These are phyloP conservation scores for Dipodascopsis uninucleata DNA, from an alignment of 805 yeast genomes.

Conservation along the genomic window DNA sequence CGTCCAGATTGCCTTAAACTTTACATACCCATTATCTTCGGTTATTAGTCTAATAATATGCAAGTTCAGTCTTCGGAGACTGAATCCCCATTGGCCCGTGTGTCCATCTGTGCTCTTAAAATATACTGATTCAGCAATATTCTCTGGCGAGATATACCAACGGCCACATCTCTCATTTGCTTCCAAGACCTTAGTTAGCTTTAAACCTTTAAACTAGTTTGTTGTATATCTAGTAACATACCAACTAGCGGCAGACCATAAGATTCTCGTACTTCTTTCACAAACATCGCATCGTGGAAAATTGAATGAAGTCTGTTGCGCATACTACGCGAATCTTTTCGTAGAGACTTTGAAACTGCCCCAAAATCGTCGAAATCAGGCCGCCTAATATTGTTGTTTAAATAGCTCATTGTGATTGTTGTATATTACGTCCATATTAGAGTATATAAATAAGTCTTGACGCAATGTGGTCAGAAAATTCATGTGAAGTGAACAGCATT, in stretches of 20 bases:
- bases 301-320: slow-evolving; percentile 71
- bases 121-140: slow-evolving; percentile 51
- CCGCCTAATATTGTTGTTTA: too few species aligned
- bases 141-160: slow-evolving; percentile 66
- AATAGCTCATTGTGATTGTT: too few species aligned
- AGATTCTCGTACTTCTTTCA: slow-evolving; percentile 41
- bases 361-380: too few species aligned
- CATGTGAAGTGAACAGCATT: too few species aligned
- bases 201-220: background rate
- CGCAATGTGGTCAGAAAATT: too few species aligned
- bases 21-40: slow-evolving; percentile 40
- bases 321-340: slow-evolving; percentile 49
- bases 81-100: slow-evolving; percentile 73
- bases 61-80: slow-evolving; percentile 66
- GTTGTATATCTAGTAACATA: slow-evolving; percentile 5
- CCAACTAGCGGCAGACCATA: slow-evolving; percentile 37
- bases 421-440: too few species aligned
- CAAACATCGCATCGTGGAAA: slow-evolving; percentile 54
- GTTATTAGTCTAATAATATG: slow-evolving; percentile 56
- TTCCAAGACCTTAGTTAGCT: slow-evolving; percentile 28
- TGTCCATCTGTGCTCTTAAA: slow-evolving; percentile 95
- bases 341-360: slow-evolving; percentile 41
- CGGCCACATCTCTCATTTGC: slow-evolving; percentile 85
- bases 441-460: too few species aligned
- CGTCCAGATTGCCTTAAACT: background rate